Evolutionary conservation across 441 rosid genomes (phyloP), one percentile per base, ranked within the genome.

Genomic region (Populus hybrid): DNA sequence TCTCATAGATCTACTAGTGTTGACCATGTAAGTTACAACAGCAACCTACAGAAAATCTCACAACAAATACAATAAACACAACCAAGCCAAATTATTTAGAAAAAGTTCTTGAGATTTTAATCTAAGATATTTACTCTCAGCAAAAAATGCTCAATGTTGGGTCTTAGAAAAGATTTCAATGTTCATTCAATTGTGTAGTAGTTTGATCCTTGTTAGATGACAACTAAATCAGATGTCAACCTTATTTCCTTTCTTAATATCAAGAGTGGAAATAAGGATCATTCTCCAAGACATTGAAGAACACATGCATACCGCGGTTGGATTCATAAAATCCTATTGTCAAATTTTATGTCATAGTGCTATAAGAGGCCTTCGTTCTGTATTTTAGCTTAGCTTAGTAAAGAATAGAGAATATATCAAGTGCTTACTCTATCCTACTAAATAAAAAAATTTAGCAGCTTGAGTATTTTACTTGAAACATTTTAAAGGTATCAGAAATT

Each of bases 1-100:
- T 83, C 96, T 89, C 90, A 95, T 80, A 65, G 94, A 88, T 83
- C 82, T 82, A 79, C 90, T 83, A 67, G 84, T 77, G 73, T 77
- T 86, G 68, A 87, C 89, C 96, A 95, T 91, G 64, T 84, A 74
- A 86, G 76, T 81, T 77, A 90, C 89, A 76, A 78, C 78, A 76
- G 83, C 76, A 67, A 93, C 91, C 98, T 95, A 87, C 57, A 70
- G 57, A 73, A 34, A 77, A 77, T 61, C 16, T 26, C 5, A 73
- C 10, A 14, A 78, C 4, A 32, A 80, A 74, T 50, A 5, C 42
- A 75, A 46, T 30, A 69, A 30, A 69, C 26, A 34, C 24, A n/a
- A 26, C 61, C 24, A 68, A 1, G 32, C 30, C 54, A 72, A 21
- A 21, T 32, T 72, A 26, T 23, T 36, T 59, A 50, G 66, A n/a